Evolutionary conservation across 2,329 filamentous ascomycete species (phyloP).

Genomic region (Scolecobasidium constrictum): DNA sequence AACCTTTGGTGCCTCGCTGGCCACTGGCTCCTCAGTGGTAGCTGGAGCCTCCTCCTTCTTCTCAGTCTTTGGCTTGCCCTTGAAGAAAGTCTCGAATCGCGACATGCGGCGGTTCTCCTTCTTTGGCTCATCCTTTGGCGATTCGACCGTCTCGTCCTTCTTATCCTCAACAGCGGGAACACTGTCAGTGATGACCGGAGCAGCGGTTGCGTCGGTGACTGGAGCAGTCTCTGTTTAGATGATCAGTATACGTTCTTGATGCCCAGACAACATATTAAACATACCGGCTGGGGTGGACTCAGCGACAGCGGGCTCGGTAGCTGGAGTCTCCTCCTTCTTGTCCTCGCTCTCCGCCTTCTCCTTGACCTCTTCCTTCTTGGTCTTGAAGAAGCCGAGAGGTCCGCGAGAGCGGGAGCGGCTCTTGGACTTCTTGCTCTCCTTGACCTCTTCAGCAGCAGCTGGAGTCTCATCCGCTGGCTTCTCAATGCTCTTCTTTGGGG

Average conservation of each 20-base stretch:
- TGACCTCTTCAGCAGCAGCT: slow-evolving; percentile 18
- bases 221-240: slow-evolving; percentile 13
- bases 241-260: slow-evolving; percentile 18
- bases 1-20: slow-evolving; percentile 7
- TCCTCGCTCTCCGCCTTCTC: slow-evolving; percentile 30
- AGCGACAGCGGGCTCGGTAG: slow-evolving; percentile 23
- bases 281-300: slow-evolving; percentile 11
- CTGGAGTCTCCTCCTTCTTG: slow-evolving; percentile 31
- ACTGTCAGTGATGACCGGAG: slow-evolving; percentile 29
- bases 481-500: slow-evolving; percentile 38
- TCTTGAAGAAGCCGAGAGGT: slow-evolving; percentile 47
- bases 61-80: slow-evolving; percentile 31
- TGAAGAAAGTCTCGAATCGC: slow-evolving; percentile 40
- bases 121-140: slow-evolving; percentile 29
- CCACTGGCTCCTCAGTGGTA: slow-evolving; percentile 13
- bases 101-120: slow-evolving; percentile 39
- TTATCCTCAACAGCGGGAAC: slow-evolving; percentile 23
- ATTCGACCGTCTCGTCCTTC: slow-evolving; percentile 24
- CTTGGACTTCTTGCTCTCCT: slow-evolving; percentile 40
- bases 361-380: slow-evolving; percentile 43
- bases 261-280: background rate
- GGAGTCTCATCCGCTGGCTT: slow-evolving; percentile 18
- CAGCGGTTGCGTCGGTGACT: slow-evolving; percentile 13
- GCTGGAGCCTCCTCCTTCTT: slow-evolving; percentile 29
- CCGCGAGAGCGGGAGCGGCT: slow-evolving; percentile 49